Conservation (phyloP, 2,329 filamentous ascomycete species). For the Stenocarpella maydis region DNA sequence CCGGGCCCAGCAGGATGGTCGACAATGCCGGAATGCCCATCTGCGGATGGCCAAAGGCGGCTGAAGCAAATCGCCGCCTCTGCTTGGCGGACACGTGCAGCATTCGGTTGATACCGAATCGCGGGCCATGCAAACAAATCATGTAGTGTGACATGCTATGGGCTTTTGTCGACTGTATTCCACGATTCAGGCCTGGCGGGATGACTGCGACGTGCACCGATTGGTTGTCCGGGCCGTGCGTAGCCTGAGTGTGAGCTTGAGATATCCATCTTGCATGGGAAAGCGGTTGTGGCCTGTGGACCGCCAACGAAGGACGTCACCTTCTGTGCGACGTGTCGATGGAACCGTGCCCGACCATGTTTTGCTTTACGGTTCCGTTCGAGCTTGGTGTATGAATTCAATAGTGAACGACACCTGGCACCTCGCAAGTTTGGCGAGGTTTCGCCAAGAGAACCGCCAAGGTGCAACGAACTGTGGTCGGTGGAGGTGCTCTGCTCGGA, state of each 20-base stretch:
- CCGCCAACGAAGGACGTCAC: background rate
- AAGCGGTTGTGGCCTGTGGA: background rate
- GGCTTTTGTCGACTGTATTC: constrained; percentile 4
- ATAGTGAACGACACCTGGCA: background rate
- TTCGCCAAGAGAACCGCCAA: constrained; percentile 1
- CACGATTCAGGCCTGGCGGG: background rate
- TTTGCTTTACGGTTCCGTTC: background rate
- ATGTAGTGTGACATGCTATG: background rate
- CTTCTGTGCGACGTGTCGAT: constrained; percentile 3
- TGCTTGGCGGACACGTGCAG: constrained; percentile 19
- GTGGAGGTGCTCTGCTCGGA: constrained; percentile 5
- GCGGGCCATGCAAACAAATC: background rate
- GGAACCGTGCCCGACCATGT: background rate
- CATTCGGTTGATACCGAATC: constrained; percentile 1
- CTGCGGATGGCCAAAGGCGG: constrained; percentile 2
- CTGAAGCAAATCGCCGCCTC: constrained; percentile 17
- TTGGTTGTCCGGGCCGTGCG: background rate
- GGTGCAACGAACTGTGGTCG: constrained; percentile 1
- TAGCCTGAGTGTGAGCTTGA: background rate
- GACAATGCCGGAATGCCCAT: background rate
- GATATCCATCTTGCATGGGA: background rate
- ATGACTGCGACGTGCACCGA: background rate
- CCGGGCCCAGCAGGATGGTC: constrained; percentile 1
- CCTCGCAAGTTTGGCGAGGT: constrained; percentile 19
- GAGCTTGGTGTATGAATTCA: background rate